A percentile compares a stretch with the other conserved stretches of the same genome.
Conservation (phyloP, 257 asterid species). For the Ilex aquifolium region DNA sequence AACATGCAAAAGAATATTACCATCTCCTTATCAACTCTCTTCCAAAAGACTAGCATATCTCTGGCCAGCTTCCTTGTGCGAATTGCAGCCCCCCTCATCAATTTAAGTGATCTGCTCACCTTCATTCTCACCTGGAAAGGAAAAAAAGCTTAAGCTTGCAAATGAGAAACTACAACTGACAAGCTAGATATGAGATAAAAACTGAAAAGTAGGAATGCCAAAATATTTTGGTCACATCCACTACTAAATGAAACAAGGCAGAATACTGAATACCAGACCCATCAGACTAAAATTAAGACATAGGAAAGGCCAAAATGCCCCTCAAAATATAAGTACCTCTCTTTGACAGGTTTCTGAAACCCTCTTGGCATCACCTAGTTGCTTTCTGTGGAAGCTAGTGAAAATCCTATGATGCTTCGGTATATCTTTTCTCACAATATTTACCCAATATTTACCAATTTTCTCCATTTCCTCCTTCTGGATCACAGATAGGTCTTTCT, state of each 20-base stretch:
- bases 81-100: constrained; percentile 82
- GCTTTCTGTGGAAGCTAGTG: constrained; percentile 67
- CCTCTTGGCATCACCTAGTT: constrained; percentile 83
- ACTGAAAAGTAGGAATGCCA: not conserved
- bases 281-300: constrained; percentile 3
- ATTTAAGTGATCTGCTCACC: constrained; percentile 79
- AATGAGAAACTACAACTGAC: not conserved
- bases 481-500: constrained; percentile 77
- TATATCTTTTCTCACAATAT: constrained; percentile 81
- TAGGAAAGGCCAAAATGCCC: not conserved
- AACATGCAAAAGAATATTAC: constrained; percentile 31
- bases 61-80: constrained; percentile 90
- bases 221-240: not conserved
- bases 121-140: constrained; percentile 80
- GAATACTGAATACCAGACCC: constrained; percentile 10
- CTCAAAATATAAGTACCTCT: constrained; percentile 52
- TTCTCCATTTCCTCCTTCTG: constrained; percentile 92
- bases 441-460: constrained; percentile 69
- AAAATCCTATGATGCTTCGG: constrained; percentile 84
- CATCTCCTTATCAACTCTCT: constrained; percentile 99
- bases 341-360: constrained; percentile 87
- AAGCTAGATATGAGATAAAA: not conserved
- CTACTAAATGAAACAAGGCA: not conserved
- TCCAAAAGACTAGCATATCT: constrained; percentile 94
- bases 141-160: not conserved